Evolutionary conservation across 108 stramenopile genomes (phyloP).

Genomic region (Nannochloropsis oceanica): DNA sequence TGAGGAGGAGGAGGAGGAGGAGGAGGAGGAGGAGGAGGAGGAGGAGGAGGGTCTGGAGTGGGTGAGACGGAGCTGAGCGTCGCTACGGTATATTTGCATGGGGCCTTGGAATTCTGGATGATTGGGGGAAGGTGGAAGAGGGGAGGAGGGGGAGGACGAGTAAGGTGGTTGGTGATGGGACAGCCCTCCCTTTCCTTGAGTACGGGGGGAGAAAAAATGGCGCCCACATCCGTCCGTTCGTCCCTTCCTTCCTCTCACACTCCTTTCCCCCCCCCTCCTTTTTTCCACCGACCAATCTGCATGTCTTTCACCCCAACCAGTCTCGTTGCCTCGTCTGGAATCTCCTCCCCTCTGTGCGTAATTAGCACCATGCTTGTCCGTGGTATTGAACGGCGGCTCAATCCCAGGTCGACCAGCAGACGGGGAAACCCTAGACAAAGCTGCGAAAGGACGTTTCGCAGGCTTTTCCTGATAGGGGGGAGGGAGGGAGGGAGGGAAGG

Average conservation of each 20-base stretch:
- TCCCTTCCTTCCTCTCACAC: neutral
- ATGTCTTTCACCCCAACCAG: constrained; percentile 14
- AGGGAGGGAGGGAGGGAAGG: neutral
- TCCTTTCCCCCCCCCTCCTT: no score
- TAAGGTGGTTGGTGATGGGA: neutral
- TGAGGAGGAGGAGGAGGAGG: neutral
- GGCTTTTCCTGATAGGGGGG: neutral
- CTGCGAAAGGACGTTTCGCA: constrained; percentile 43
- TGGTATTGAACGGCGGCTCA: constrained; percentile 33
- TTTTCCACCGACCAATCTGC: neutral
- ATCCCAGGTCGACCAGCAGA: constrained; percentile 53
- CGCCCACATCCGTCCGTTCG: neutral
- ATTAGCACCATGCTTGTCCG: constrained; percentile 48
- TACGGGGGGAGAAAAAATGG: neutral
- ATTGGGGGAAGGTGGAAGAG: neutral
- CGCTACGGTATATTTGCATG: neutral
- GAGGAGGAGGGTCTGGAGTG: neutral
- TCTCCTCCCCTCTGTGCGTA: constrained; percentile 55
- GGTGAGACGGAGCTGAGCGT: neutral
- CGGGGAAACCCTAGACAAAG: constrained; percentile 53
- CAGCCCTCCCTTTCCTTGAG: neutral
- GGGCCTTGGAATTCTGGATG: neutral
- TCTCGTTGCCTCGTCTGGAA: constrained; percentile 40
- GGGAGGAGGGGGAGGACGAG: neutral
- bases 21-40: neutral